A percentile compares a stretch with the other conserved stretches of the same genome.
phyloP scores from a whole-genome alignment of 169 alveolate species.

The Plasmodium adleri region DNA sequence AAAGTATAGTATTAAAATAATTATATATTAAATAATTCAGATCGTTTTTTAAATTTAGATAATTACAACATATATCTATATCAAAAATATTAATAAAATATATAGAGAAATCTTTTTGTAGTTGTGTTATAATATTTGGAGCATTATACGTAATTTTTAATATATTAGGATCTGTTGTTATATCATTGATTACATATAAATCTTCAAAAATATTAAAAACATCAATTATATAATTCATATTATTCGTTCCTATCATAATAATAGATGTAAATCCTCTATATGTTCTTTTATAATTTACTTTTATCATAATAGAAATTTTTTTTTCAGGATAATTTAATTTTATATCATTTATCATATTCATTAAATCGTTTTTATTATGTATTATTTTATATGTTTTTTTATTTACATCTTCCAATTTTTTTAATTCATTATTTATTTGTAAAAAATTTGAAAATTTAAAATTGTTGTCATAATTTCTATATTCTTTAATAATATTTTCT shows the following conservation, averaged over 20 bases:
- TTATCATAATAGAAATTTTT: conserved; percentile 77
- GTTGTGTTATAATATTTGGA: conserved; percentile 92
- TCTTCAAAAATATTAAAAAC: conserved; percentile 88
- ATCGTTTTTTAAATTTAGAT: conserved; percentile 86
- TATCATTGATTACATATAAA: conserved; percentile 87
- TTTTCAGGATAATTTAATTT: conserved; percentile 4
- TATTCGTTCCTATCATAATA: conserved; percentile 93
- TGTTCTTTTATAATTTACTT: conserved; percentile 78
- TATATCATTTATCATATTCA: conserved; percentile 66
- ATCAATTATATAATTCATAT: conserved; percentile 93
- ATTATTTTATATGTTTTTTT: conserved; percentile 36
- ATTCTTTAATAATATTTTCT: conserved; percentile 20
- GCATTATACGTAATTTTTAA: conserved; percentile 97
- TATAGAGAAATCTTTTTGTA: conserved; percentile 96
- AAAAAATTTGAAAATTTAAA: conserved; percentile 4
- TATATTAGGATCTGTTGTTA: conserved; percentile 94
- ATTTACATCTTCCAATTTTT: conserved; percentile 20
- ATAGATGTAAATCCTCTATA: conserved; percentile 94
- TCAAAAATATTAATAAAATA: conserved; percentile 96
- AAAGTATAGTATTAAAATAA: conserved; percentile 82
- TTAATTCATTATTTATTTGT: conserved; percentile 7
- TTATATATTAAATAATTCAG: conserved; percentile 86
- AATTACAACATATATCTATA: conserved; percentile 94
- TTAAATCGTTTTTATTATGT: conserved; percentile 34
- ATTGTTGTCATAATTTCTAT: conserved; percentile 10